Evolutionary conservation across 148 eudicot genomes (phyloP), one percentile per base, ranked within the genome.

Genomic region (Persicaria maculosa): DNA sequence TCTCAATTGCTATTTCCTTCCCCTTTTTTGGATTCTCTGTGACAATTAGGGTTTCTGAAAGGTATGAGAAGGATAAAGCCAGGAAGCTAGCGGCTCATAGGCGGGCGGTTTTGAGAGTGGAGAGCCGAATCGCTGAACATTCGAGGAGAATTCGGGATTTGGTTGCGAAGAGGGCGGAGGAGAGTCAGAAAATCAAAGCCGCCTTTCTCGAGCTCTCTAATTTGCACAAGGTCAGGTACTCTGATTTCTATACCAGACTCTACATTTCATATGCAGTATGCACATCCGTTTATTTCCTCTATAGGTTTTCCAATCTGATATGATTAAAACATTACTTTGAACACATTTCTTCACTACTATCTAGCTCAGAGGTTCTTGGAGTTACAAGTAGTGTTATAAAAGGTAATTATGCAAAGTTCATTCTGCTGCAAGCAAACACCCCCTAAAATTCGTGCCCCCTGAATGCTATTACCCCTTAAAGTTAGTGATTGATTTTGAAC

Each of bases 61-160:
- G 96, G 84, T 93, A 83, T 79, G 89, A 93, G 88, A 89, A 79
- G 77, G 94, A 91, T 47, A 88, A 74, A 62, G 88, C 86, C 0
- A 80, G 80, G 72, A 89, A 85, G 75, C 76, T 75, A 36, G 86
- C 88, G 9, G 89, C 90, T 9, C 89, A 85, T 65, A 74, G 61
- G 45, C 81, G 98, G 74, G 91, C 85, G 54, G 90, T 93, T 53
- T 73, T 89, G 68, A 86, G 97, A 71, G 73, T 89, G 0, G 98
- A 93, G 84, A 88, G 97, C 73, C 78, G 77, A 57, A 81, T 93
- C 67, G 78, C 79, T 2, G 88, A 85, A 79, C 80, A 79, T 73
- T 73, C 76, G 2, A 84, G 86, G 71, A 84, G 80, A 78, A 68
- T 93, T 74, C 78, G 70, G 53, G 86, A 83, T 65, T 78, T 93